A percentile compares a stretch with the other conserved stretches of the same genome.
Conservation (phyloP, 1,139 yeast genomes). For the Kazachstania sp. region DNA sequence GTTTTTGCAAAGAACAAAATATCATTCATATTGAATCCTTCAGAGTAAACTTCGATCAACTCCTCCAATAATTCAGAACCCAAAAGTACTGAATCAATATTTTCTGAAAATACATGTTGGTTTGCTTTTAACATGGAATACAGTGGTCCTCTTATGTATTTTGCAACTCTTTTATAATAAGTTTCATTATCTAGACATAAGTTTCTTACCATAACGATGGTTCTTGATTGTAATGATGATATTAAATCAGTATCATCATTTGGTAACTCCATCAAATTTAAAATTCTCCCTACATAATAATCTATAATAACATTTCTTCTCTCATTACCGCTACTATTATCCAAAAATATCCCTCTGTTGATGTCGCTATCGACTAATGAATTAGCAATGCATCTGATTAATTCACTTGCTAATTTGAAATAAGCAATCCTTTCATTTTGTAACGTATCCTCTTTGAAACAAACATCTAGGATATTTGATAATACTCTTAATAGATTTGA, state of each 20-base stretch:
- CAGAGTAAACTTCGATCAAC: constrained; percentile 9
- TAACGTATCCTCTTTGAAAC: constrained; percentile 9
- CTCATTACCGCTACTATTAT: not conserved
- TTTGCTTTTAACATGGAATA: constrained; percentile 9
- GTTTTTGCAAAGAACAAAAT: constrained; percentile 11
- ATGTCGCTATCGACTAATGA: constrained; percentile 26
- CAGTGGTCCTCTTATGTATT: constrained; percentile 12
- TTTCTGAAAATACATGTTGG: constrained; percentile 11
- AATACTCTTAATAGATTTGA: constrained; percentile 14
- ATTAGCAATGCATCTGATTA: constrained; percentile 29
- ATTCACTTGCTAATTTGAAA: constrained; percentile 21
- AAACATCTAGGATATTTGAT: constrained; percentile 10
- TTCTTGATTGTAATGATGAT: constrained; percentile 20
- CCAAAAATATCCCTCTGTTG: constrained; percentile 20
- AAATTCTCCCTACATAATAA: constrained; percentile 15
- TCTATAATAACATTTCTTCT: constrained; percentile 11
- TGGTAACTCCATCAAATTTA: constrained; percentile 8
- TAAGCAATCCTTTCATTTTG: constrained; percentile 5
- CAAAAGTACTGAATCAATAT: constrained; percentile 13
- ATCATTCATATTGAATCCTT: constrained; percentile 7
- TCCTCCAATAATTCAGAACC: constrained; percentile 21
- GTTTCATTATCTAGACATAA: constrained; percentile 20
- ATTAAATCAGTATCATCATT: constrained; percentile 8
- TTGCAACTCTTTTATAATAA: constrained; percentile 13
- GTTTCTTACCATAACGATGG: constrained; percentile 24